Evolutionary conservation across 192 early-diverging fungal genomes (phyloP).

Genomic region (Dissophora ornata): DNA sequence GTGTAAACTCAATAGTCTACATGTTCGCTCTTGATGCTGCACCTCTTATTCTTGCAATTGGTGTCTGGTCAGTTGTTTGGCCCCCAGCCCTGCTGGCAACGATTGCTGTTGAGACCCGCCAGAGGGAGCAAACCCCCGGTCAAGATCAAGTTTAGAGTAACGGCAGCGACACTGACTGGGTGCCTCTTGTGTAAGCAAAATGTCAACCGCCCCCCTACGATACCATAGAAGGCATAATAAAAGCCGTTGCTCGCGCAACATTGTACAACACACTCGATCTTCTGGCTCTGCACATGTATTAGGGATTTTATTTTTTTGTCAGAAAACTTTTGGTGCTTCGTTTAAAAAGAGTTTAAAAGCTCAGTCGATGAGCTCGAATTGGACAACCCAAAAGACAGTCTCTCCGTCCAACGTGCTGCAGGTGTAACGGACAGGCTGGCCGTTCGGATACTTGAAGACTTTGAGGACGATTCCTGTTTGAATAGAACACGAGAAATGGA

Average conservation of each 20-base stretch:
- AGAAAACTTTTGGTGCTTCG: too few species aligned
- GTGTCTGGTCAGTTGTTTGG: constrained; percentile 27
- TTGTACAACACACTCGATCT: too few species aligned
- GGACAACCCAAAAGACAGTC: constrained; percentile 39
- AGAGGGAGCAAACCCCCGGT: too few species aligned
- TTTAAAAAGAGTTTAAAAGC: too few species aligned
- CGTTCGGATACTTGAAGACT: constrained; percentile 36
- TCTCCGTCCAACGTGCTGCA: constrained; percentile 38
- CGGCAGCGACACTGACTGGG: too few species aligned
- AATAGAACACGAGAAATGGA: constrained; percentile 2
- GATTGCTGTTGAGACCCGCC: constrained; percentile 1
- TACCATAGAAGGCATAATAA: too few species aligned
- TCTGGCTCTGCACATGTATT: too few species aligned
- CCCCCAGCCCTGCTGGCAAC: constrained; percentile 4
- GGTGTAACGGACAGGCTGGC: constrained; percentile 53
- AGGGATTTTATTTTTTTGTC: too few species aligned
- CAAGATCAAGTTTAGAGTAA: too few species aligned
- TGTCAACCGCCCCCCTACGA: too few species aligned
- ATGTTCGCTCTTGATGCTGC: constrained; percentile 33
- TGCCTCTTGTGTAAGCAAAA: too few species aligned
- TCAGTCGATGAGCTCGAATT: constrained; percentile 53
- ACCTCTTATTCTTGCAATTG: constrained; percentile 38
- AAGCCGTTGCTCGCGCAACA: too few species aligned
- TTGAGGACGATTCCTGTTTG: constrained; percentile 41
- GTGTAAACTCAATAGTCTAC: constrained; percentile 14